Percentiles rank a stretch among this genome's conserved stretches.
These are phyloP conservation scores for Yarrowia deformans DNA, from an alignment of 805 yeast species.

Conservation along the genomic window DNA sequence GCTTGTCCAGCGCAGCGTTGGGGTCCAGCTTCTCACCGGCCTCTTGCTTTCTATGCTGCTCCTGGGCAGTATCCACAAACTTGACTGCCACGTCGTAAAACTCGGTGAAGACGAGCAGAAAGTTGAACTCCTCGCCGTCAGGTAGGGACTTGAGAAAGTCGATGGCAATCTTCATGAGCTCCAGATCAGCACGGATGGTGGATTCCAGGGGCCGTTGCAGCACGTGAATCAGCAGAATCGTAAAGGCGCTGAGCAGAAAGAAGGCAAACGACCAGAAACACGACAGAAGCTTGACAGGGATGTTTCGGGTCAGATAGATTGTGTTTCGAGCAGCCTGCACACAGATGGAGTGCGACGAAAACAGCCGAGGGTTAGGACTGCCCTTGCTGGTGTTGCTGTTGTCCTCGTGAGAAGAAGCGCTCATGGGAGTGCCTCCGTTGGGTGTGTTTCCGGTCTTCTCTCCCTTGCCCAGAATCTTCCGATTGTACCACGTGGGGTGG, in stretches of 20 bases:
- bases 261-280: conserved; percentile 36
- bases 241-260: conserved; percentile 23
- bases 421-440: conserved; percentile 15
- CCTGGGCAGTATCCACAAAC: conserved; percentile 27
- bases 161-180: conserved; percentile 35
- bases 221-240: conserved; percentile 32
- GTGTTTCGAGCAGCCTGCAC: conserved; percentile 43
- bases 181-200: conserved; percentile 27
- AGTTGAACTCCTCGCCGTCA: conserved; percentile 26
- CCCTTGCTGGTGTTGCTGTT: neutral
- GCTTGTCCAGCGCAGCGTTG: neutral
- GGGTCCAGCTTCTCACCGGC: conserved; percentile 10
- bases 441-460: conserved; percentile 18
- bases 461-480: conserved; percentile 39
- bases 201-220: conserved; percentile 30
- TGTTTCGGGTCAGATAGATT: conserved; percentile 41
- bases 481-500: conserved; percentile 44
- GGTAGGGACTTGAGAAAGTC: conserved; percentile 33
- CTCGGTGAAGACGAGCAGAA: conserved; percentile 24
- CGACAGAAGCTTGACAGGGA: conserved; percentile 28
- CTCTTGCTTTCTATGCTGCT: conserved; percentile 11
- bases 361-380: conserved; percentile 40
- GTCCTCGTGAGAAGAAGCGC: conserved; percentile 11
- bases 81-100: conserved; percentile 33
- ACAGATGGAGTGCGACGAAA: conserved; percentile 42